phyloP scores from a whole-genome alignment of 2,329 filamentous ascomycete species.

The Diaporthe sp. region DNA sequence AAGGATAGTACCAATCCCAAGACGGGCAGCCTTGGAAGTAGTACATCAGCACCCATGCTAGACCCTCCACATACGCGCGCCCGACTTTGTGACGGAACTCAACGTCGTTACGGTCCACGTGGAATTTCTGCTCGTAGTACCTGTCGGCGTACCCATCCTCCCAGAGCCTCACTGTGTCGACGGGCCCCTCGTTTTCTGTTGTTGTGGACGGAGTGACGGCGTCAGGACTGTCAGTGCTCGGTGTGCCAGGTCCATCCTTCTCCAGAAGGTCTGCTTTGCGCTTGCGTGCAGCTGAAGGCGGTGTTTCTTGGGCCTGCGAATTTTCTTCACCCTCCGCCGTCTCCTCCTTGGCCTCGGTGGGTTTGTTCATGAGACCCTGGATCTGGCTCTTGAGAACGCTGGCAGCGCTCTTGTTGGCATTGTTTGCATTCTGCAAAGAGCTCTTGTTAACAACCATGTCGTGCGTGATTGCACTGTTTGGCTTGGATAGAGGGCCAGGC shows the following conservation, averaged over 20 bases:
- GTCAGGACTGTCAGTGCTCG: constrained; percentile 64
- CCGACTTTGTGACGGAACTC: constrained; percentile 92
- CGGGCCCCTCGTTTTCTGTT: constrained; percentile 71
- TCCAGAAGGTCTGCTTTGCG: constrained; percentile 82
- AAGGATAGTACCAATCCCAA: constrained; percentile 99
- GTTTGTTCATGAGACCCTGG: constrained; percentile 59
- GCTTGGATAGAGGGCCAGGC: constrained; percentile 59
- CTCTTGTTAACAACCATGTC: constrained; percentile 88
- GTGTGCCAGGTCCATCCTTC: constrained; percentile 69
- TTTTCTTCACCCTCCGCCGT: constrained; percentile 35
- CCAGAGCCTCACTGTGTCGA: constrained; percentile 91
- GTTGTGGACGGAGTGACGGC: constrained; percentile 60
- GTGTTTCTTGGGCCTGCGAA: constrained; percentile 50
- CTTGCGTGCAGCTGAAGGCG: constrained; percentile 74
- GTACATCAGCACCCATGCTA: constrained; percentile 95
- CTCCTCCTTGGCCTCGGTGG: constrained; percentile 34
- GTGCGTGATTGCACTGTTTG: constrained; percentile 77
- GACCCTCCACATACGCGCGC: constrained; percentile 90
- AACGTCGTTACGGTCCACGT: constrained; percentile 83
- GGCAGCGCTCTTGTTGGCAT: constrained; percentile 94
- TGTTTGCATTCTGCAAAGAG: constrained; percentile 75
- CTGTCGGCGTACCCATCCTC: constrained; percentile 95
- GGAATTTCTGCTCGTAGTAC: constrained; percentile 98
- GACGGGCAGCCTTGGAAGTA: constrained; percentile 99
- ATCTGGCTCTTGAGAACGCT: constrained; percentile 88